phyloP scores from a whole-genome alignment of 1,284 basidiomycete species.

The Ganoderma lucidum region DNA sequence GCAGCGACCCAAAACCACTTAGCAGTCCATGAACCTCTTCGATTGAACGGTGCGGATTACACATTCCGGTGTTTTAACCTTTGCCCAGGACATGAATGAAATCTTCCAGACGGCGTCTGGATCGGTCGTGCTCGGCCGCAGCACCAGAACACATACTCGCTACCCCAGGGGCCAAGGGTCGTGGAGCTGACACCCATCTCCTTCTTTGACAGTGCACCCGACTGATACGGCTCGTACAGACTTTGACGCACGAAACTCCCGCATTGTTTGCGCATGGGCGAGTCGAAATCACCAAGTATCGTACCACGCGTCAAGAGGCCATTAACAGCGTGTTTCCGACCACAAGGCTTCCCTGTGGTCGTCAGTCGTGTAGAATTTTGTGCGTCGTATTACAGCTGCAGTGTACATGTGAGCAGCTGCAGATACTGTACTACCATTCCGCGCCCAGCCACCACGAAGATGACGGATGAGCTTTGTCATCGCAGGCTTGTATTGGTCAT shows the following conservation, averaged over 20 bases:
- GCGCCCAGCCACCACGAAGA: slow-evolving; percentile 6
- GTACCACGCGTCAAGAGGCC: not conserved
- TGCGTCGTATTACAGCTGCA: not conserved
- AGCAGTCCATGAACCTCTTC: not conserved
- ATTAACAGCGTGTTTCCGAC: not conserved
- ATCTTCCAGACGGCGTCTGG: not conserved
- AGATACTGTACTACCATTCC: not conserved
- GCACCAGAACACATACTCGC: not conserved
- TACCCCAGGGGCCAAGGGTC: not conserved
- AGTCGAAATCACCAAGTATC: slow-evolving; percentile 2
- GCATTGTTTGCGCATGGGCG: not conserved
- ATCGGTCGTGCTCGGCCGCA: not conserved
- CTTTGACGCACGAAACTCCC: not conserved
- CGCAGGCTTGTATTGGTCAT: slow-evolving; percentile 48
- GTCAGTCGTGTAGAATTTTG: not conserved
- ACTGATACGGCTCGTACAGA: not conserved
- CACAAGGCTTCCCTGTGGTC: not conserved
- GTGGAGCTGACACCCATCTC: not conserved
- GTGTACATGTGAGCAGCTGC: not conserved
- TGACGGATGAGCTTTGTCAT: slow-evolving; percentile 25
- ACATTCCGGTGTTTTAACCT: not conserved
- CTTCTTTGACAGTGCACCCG: not conserved
- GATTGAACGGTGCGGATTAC: not conserved
- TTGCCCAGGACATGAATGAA: not conserved
- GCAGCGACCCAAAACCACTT: not conserved